Conservation (phyloP, 2,329 filamentous ascomycete species). For the Bisporella sp. region DNA sequence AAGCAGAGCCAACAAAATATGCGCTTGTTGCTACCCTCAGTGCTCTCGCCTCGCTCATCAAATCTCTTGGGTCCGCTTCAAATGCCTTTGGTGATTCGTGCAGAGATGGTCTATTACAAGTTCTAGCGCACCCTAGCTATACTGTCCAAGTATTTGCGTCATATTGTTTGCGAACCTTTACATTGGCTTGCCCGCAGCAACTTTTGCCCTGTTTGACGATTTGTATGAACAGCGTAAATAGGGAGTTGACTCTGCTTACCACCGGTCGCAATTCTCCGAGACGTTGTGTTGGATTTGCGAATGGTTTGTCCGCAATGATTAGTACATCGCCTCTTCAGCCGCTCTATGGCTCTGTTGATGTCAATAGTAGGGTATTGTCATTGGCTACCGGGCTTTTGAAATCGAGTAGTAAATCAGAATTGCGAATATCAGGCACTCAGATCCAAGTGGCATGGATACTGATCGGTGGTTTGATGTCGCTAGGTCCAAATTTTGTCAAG, state of each 20-base stretch:
- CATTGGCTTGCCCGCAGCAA: conserved; percentile 86
- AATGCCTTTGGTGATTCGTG: conserved; percentile 74
- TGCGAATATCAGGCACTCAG: conserved; percentile 86
- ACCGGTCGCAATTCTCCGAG: conserved; percentile 72
- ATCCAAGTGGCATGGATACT: conserved; percentile 98
- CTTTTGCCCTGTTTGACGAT: conserved; percentile 86
- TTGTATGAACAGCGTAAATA: conserved; percentile 89
- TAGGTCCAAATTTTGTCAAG: conserved; percentile 97
- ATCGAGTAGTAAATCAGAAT: conserved; percentile 82
- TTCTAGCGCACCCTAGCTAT: conserved; percentile 91
- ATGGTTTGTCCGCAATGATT: conserved; percentile 83
- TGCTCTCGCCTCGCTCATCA: conserved; percentile 71
- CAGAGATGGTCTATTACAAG: conserved; percentile 80
- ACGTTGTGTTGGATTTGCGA: conserved; percentile 82
- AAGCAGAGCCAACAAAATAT: conserved; percentile 82
- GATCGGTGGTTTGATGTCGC: conserved; percentile 91
- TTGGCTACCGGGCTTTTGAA: conserved; percentile 91
- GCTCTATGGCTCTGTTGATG: conserved; percentile 89
- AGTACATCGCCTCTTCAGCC: conserved; percentile 85
- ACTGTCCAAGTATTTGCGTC: conserved; percentile 90
- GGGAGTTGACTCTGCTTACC: conserved; percentile 74
- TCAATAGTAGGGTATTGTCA: conserved; percentile 84
- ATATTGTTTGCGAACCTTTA: conserved; percentile 77
- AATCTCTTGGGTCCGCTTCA: conserved; percentile 73
- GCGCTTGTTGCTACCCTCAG: conserved; percentile 73